These are phyloP conservation scores for Oryza australiensis DNA, from an alignment of 176 grass and related monocot genomes.

Conservation along the genomic window DNA sequence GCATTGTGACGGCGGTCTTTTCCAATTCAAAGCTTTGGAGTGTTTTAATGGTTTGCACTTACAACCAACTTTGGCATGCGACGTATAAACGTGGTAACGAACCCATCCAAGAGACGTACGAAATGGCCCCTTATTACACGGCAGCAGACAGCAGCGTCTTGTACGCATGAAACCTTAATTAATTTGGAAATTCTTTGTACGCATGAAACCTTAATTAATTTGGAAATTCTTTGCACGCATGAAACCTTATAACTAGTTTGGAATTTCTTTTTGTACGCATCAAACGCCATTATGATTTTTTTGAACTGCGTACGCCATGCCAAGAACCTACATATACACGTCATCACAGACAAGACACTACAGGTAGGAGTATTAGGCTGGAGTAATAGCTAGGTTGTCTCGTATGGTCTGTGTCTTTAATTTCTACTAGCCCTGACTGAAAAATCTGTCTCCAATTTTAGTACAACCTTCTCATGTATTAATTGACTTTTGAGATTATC, in stretches of 20 bases:
- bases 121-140: neutral
- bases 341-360: neutral
- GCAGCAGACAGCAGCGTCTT: neutral
- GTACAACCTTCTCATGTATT: neutral
- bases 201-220: too few relatives aligned
- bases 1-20: neutral
- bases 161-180: neutral
- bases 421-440: too few relatives aligned
- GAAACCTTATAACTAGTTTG: too few relatives aligned
- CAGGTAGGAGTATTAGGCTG: neutral
- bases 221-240: too few relatives aligned
- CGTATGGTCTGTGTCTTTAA: too few relatives aligned
- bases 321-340: neutral
- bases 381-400: neutral
- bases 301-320: too few relatives aligned
- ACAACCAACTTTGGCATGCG: neutral
- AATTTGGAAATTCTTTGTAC: neutral
- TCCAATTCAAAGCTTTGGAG: neutral
- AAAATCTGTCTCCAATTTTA: neutral
- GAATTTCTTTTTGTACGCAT: neutral
- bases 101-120: neutral
- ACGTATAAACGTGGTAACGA: neutral
- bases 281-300: too few relatives aligned
- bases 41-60: neutral
- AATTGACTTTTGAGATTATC: neutral